Conservation (phyloP, 371 early-diverging fungal genomes). For the Capillidium heterosporum region DNA sequence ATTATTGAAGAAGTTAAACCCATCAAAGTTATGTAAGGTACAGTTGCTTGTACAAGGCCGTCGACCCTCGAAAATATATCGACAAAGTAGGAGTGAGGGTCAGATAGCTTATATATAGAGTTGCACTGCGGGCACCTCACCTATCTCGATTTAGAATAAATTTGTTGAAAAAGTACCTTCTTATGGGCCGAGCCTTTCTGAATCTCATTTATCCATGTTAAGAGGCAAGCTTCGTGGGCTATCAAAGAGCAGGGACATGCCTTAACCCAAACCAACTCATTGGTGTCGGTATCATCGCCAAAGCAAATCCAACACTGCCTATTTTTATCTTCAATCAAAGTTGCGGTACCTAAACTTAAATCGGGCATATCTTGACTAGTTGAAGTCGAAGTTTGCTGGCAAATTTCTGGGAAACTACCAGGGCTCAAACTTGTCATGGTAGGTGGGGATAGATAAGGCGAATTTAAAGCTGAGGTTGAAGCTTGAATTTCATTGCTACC, state of each 20-base stretch:
- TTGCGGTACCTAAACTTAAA: no score
- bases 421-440: no score
- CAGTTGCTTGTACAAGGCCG: slow-evolving; percentile 29
- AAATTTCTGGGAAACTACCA: no score
- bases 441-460: no score
- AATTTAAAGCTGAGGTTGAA: no score
- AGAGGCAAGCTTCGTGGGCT: slow-evolving; percentile 49
- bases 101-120: slow-evolving; percentile 35
- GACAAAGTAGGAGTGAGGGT: slow-evolving; percentile 25
- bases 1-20: slow-evolving; percentile 35
- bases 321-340: neutral
- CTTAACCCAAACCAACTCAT: slow-evolving; percentile 37
- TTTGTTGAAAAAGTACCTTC: slow-evolving; percentile 15
- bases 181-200: slow-evolving; percentile 32
- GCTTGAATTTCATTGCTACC: no score
- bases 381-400: no score
- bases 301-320: slow-evolving; percentile 44
- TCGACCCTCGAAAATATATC: slow-evolving; percentile 30
- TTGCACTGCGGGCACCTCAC: slow-evolving; percentile 61
- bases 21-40: slow-evolving; percentile 41
- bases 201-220: slow-evolving; percentile 57
- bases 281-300: slow-evolving; percentile 34
- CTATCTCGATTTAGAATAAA: slow-evolving; percentile 13
- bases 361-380: no score
- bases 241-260: slow-evolving; percentile 56